phyloP scores from a whole-genome alignment of 2,329 filamentous ascomycete species.

The Balansia obtecta region DNA sequence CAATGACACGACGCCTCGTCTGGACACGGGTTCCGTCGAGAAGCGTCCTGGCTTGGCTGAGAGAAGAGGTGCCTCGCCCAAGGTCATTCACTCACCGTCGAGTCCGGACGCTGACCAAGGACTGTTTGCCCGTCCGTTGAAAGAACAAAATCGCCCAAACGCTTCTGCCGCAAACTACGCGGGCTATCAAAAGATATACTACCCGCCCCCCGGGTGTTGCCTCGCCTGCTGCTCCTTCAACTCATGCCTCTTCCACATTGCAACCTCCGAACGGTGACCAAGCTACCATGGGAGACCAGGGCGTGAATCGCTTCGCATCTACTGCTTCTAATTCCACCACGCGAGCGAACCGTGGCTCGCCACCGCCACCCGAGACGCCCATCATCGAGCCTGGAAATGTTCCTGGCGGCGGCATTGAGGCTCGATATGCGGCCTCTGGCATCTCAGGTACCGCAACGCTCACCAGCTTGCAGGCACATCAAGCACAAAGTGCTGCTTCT shows the following conservation, averaged over 20 bases:
- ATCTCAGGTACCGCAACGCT: conserved; percentile 79
- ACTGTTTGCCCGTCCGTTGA: conserved; percentile 59
- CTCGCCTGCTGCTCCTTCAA: conserved; percentile 19
- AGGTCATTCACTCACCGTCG: conserved; percentile 71
- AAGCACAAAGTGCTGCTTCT: conserved; percentile 61
- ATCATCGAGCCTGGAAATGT: conserved; percentile 58
- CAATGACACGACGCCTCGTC: conserved; percentile 39
- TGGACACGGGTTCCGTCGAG: conserved; percentile 43
- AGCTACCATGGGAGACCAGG: conserved; percentile 26
- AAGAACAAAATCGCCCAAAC: conserved; percentile 27
- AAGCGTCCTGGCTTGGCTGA: conserved; percentile 61
- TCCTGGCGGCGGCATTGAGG: conserved; percentile 76
- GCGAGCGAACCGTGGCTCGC: conserved; percentile 80
- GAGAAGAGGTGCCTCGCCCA: conserved; percentile 68
- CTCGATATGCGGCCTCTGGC: conserved; percentile 79
- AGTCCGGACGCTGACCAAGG: conserved; percentile 65
- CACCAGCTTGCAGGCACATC: conserved; percentile 53
- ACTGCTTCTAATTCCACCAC: conserved; percentile 92
- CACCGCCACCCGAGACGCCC: conserved; percentile 88
- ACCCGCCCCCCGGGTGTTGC: conserved; percentile 40
- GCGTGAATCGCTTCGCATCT: conserved; percentile 55
- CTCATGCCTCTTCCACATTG: conserved; percentile 15
- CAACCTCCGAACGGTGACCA: conserved; percentile 13
- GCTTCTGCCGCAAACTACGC: conserved; percentile 30
- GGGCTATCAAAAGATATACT: conserved; percentile 45